phyloP scores from a whole-genome alignment of 139 green algal species.

The Medakamo hakoo region DNA sequence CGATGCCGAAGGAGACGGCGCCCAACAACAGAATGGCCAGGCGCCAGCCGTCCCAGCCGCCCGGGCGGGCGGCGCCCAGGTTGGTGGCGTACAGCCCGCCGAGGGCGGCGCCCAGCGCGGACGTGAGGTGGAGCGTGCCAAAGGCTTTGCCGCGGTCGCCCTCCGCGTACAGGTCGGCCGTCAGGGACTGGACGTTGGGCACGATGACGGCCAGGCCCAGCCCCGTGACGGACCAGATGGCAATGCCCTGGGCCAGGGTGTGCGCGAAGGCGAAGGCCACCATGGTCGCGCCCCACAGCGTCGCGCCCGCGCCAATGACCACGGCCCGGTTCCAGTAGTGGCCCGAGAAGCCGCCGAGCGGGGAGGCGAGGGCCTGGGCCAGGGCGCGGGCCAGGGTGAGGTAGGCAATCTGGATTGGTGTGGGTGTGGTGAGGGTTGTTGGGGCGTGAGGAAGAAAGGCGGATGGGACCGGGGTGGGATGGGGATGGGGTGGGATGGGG shows the following conservation, averaged over 20 bases:
- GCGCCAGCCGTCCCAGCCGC: constrained; percentile 21
- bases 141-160: constrained; percentile 14
- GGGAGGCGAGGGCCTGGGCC: constrained; percentile 10
- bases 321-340: constrained; percentile 28
- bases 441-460: no score
- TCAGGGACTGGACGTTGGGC: constrained; percentile 17
- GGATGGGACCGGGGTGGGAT: no score
- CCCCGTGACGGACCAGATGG: constrained; percentile 18
- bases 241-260: constrained; percentile 8
- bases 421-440: no score
- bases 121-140: constrained; percentile 12
- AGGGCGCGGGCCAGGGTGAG: constrained; percentile 14
- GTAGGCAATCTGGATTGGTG: constrained; percentile 1
- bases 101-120: constrained; percentile 30
- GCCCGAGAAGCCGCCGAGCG: constrained; percentile 10
- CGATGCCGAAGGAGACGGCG: constrained; percentile 5
- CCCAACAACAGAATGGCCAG: constrained; percentile 18
- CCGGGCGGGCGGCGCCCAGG: constrained; percentile 12
- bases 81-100: constrained; percentile 39
- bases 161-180: constrained; percentile 19
- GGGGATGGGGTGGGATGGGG: no score
- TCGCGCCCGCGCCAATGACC: constrained; percentile 37
- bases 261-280: constrained; percentile 21
- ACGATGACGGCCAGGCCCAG: constrained; percentile 15
- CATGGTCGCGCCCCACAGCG: constrained; percentile 54